phyloP scores from a whole-genome alignment of 768 basidiomycete genomes.

The Basidioascus undulatus region DNA sequence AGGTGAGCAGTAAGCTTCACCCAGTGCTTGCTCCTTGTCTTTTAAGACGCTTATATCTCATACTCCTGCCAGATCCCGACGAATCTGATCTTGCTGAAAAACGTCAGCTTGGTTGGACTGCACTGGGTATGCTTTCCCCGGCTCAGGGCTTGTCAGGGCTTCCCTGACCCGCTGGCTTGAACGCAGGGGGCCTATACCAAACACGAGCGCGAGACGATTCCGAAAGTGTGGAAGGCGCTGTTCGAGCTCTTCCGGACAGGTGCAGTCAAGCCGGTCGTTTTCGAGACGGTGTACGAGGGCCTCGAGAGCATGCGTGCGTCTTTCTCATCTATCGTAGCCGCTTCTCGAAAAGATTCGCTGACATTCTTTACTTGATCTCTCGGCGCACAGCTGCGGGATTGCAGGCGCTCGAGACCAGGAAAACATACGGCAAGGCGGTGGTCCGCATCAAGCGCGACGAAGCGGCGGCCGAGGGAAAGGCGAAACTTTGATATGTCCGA shows the following conservation, averaged over 20 bases:
- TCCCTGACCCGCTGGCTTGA: not conserved
- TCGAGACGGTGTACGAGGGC: slow-evolving; percentile 36
- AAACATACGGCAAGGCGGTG: slow-evolving; percentile 82
- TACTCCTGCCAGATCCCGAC: slow-evolving; percentile 41
- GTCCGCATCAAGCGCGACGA: slow-evolving; percentile 33
- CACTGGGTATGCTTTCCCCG: slow-evolving; percentile 30
- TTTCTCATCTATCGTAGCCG: too few species aligned
- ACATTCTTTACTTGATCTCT: too few species aligned
- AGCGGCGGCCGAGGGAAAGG: too few species aligned
- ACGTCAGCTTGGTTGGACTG: slow-evolving; percentile 56
- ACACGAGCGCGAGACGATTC: slow-evolving; percentile 39
- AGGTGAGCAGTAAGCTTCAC: slow-evolving; percentile 24
- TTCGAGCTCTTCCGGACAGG: slow-evolving; percentile 45
- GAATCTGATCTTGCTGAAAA: slow-evolving; percentile 52
- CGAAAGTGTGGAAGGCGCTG: slow-evolving; percentile 45
- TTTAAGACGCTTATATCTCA: not conserved
- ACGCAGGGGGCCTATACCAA: slow-evolving; percentile 12
- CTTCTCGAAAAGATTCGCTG: too few species aligned
- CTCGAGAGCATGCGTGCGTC: slow-evolving; percentile 39
- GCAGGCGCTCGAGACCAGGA: slow-evolving; percentile 45
- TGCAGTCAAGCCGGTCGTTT: slow-evolving; percentile 42
- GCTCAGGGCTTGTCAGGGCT: not conserved
- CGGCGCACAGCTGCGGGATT: slow-evolving; percentile 53
- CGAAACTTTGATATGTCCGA: too few species aligned
- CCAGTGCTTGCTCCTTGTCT: slow-evolving; percentile 6